Base-by-base conservation (phyloP, 345 rosid genomes). In the Eucalyptus regnans region DNA sequence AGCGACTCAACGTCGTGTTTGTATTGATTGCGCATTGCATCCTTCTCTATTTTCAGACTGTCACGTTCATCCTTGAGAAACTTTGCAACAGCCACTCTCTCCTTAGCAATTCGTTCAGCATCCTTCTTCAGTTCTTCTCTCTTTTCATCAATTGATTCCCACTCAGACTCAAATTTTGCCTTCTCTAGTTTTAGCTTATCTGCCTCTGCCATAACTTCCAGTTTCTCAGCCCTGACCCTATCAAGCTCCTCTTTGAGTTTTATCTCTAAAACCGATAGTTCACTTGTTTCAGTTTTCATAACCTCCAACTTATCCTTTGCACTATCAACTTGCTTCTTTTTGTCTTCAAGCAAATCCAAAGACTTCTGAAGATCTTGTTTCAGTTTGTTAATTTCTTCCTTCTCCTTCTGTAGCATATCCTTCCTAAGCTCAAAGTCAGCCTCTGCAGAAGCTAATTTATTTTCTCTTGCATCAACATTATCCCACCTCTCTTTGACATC, bases 191-290 rank as follows among this genome's bases (percentile, higher is more conserved):
- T 91, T 92, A 98, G 88, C 89, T 91, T 94, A 89, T 98, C 98
- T 85, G 94, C 99, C 93, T 98, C 98, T 86, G 91, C 93, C 94
- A 93, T 87, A 68, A 96, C 90, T 90, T 97, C 99, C 88, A 92
- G 93, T 92, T 94, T 96, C 90, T 96, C 95, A 88, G 96, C 95
- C 94, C 99, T 95, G 90, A 95, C 89, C 84, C 88, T 89, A 90
- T 98, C 99, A 89, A 98, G 93, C 91, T 98, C 99, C 93, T 98
- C 99, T 93, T 96, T 97, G 88, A 98, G 99, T 86, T 95, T 98
- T 92, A 94, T 84, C 93, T 95, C 99, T 56, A 98, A 89, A 92
- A 87, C 90, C n/a, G 97, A 94, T 88, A 96, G 91, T 48, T 97
- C 99, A 91, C 89, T 91, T 52, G 97, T 91, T 92, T 96, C 99